Base-by-base conservation (phyloP, 1,284 basidiomycete genomes). In the Sanghuangporus baumii region DNA sequence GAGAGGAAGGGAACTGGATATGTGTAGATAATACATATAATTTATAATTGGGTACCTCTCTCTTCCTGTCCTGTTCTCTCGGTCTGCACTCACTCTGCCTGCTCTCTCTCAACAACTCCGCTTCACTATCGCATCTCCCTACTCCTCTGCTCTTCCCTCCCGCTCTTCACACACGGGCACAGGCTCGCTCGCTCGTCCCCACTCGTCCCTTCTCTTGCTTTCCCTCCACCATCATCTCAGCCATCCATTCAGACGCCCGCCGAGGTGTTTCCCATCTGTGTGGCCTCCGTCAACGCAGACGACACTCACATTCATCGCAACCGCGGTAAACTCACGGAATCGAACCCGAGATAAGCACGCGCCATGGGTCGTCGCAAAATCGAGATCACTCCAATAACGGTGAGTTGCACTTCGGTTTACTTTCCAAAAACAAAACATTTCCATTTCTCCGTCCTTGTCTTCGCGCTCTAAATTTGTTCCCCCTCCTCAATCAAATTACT, bases 321-420 rank as follows among this genome's bases (percentile, higher is more conserved):
- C 37, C 6, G 20, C 23, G 23, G 8, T 38, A 34, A 14, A 20
- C 38, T 23, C 40, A n/a, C 43, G 16, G 18, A 38, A 23, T 18
- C 40, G 16, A 18, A 6, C n/a, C 4, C 55, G 16, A n/a, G 31
- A 23, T 36, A 7, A 16, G 7, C 46, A 18, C 58, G 23, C 47
- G 31, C 55, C 36, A 67, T 67, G 66, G 66, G 66, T 23, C 64
- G 66, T 38, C 60, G 64, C 31, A 67, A 67, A 47, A 67, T 67
- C 55, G 66, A 67, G 56, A 67, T 67, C 54, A 58, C 59, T 34
- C 66, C 66, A 37, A 67, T 67, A 46, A 60, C 64, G 34, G 66
- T 66, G 46, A 23, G 65, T 48, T 1, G 16, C n/a, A 40, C n/a
- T 12, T 43, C 23, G 18, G 36, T 18, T 55, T 36, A 12, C 18